Conservation (phyloP, 345 rosid species). For the Eucalyptus tenuipes region DNA sequence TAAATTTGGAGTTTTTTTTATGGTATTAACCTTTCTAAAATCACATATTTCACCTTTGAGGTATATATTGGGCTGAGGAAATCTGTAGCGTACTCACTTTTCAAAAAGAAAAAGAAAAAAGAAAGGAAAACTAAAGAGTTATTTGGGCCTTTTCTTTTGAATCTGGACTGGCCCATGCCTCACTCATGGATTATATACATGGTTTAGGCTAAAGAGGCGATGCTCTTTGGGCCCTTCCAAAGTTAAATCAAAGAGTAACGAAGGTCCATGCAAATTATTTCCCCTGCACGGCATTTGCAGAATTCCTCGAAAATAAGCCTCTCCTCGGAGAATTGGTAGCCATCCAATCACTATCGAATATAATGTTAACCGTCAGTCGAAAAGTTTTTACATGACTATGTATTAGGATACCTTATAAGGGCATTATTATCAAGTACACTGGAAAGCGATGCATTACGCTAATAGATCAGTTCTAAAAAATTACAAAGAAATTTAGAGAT, state of each 20-base stretch:
- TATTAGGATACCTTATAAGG: neutral
- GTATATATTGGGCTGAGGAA: neutral
- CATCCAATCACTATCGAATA: neutral
- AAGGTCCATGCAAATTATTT: neutral
- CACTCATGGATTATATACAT: neutral
- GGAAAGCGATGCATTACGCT: neutral
- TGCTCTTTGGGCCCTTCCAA: neutral
- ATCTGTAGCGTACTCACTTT: neutral
- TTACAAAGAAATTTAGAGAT: fast-evolving
- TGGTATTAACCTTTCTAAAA: neutral
- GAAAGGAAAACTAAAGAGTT: neutral
- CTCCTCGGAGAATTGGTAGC: neutral
- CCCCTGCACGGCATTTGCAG: neutral
- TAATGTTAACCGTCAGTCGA: neutral
- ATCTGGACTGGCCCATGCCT: neutral
- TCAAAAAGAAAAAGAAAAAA: neutral
- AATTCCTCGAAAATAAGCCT: neutral
- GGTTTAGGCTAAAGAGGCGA: neutral
- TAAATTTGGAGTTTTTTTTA: too few species aligned
- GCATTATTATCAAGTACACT: neutral
- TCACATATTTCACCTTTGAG: neutral
- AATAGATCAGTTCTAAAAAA: neutral
- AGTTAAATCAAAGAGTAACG: neutral
- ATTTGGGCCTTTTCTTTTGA: neutral
- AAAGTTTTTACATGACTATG: neutral